A percentile compares a stretch with the other conserved stretches of the same genome.
These are phyloP conservation scores for Coemansia sp. DNA, from an alignment of 192 early-diverging fungal genomes.

Conservation along the genomic window DNA sequence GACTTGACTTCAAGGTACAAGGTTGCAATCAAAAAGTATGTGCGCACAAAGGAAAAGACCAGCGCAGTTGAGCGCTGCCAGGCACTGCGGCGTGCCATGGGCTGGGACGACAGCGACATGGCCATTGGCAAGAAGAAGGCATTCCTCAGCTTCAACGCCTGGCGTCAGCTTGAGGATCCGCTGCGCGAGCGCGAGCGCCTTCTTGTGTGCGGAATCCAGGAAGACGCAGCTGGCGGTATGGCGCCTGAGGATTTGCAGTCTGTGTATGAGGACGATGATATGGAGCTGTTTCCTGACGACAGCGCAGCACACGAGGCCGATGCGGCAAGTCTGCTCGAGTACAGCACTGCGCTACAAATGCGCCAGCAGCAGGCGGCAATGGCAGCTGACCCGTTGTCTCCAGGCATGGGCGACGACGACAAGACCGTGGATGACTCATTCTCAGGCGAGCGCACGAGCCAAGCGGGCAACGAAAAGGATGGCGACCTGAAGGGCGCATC, in stretches of 20 bases:
- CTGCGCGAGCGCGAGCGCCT: slow-evolving; percentile 70
- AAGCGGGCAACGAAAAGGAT: slow-evolving; percentile 17
- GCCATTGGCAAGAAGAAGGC: slow-evolving; percentile 62
- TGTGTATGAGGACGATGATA: slow-evolving; percentile 47
- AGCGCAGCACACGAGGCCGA: slow-evolving; percentile 39
- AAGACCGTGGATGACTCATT: slow-evolving; percentile 40
- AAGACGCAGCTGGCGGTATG: slow-evolving; percentile 11
- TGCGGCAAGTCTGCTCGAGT: slow-evolving; percentile 43
- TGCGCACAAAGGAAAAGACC: slow-evolving; percentile 52
- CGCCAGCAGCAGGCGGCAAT: slow-evolving; percentile 28
- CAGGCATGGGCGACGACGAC: slow-evolving; percentile 34
- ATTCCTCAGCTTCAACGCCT: slow-evolving; percentile 73
- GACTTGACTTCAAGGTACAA: slow-evolving; percentile 80
- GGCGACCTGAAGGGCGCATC: slow-evolving; percentile 43
- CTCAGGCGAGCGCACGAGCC: slow-evolving; percentile 16
- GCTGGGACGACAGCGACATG: slow-evolving; percentile 59
- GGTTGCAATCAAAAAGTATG: slow-evolving; percentile 54
- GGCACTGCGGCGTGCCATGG: slow-evolving; percentile 57
- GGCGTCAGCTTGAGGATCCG: slow-evolving; percentile 81
- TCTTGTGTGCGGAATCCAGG: slow-evolving; percentile 45
- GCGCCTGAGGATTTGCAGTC: slow-evolving; percentile 51
- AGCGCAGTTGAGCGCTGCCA: slow-evolving; percentile 45
- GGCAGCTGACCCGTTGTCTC: slow-evolving; percentile 17
- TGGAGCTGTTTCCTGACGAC: slow-evolving; percentile 40
- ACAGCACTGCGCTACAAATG: slow-evolving; percentile 41